Conservation (phyloP, 1,139 yeast genomes). For the Hanseniaspora sp. region DNA sequence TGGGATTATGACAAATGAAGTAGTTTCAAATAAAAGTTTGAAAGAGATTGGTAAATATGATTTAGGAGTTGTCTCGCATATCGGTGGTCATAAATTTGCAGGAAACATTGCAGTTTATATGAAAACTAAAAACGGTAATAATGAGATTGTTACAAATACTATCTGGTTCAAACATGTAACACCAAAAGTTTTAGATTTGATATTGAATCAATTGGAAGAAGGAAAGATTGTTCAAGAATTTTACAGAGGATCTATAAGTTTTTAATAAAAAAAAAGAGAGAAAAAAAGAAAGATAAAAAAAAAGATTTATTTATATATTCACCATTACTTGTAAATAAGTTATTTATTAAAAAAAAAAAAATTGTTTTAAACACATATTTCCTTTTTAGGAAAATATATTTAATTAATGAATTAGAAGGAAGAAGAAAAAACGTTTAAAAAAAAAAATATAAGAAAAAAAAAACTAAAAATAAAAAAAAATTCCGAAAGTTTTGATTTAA, state of each 20-base stretch:
- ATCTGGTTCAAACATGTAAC: constrained; percentile 15
- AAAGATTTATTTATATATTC: too few relatives aligned
- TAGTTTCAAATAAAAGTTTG: constrained; percentile 9
- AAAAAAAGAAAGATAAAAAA: neutral
- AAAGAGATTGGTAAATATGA: constrained; percentile 7
- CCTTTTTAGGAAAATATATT: too few relatives aligned
- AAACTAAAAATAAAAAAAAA: too few relatives aligned
- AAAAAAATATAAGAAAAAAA: too few relatives aligned
- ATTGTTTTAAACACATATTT: too few relatives aligned
- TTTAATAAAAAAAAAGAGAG: neutral
- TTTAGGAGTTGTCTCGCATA: constrained; percentile 23
- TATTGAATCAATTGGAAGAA: neutral
- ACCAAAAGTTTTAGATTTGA: neutral
- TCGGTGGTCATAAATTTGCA: constrained; percentile 27
- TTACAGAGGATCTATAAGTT: constrained; percentile 5
- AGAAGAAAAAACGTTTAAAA: too few relatives aligned
- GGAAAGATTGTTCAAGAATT: constrained; percentile 8
- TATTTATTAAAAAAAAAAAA: too few relatives aligned
- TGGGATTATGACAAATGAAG: constrained; percentile 20
- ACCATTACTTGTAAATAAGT: too few relatives aligned
- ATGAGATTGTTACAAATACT: neutral
- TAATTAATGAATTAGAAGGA: too few relatives aligned
- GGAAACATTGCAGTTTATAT: constrained; percentile 24
- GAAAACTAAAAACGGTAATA: neutral
- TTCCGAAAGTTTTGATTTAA: too few relatives aligned